A percentile compares a stretch with the other conserved stretches of the same genome.
These are phyloP conservation scores for Alternaria tenuissima DNA, from an alignment of 2,329 filamentous ascomycete species.

Conservation along the genomic window DNA sequence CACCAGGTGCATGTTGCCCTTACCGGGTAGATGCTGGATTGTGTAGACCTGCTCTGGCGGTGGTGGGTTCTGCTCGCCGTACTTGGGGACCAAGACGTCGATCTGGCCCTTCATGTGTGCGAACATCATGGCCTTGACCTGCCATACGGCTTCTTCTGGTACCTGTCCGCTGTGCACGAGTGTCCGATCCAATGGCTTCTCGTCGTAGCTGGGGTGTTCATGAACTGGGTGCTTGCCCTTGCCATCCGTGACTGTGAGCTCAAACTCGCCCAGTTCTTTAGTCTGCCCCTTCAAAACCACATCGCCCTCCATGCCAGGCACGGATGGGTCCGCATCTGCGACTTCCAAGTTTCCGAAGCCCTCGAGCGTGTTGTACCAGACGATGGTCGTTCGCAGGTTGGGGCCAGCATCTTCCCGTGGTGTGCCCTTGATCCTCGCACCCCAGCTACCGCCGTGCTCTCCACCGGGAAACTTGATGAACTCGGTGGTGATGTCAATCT, in stretches of 20 bases:
- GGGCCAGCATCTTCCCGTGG: slow-evolving; percentile 72
- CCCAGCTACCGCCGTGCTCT: slow-evolving; percentile 88
- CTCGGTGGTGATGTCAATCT: slow-evolving; percentile 87
- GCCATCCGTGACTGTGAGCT: slow-evolving; percentile 78
- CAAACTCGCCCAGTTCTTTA: slow-evolving; percentile 78
- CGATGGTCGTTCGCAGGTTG: slow-evolving; percentile 75
- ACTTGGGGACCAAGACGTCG: slow-evolving; percentile 66
- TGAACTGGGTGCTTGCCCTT: slow-evolving; percentile 66
- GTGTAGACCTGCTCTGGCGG: slow-evolving; percentile 88
- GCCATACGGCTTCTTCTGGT: slow-evolving; percentile 78
- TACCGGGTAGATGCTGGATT: slow-evolving; percentile 71
- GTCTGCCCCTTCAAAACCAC: slow-evolving; percentile 77
- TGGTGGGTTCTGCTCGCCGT: slow-evolving; percentile 69
- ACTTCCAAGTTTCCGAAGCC: slow-evolving; percentile 73
- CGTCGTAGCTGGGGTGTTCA: slow-evolving; percentile 69
- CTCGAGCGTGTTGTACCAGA: slow-evolving; percentile 86
- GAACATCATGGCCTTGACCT: slow-evolving; percentile 75
- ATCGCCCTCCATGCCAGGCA: slow-evolving; percentile 64
- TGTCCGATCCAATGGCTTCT: slow-evolving; percentile 78
- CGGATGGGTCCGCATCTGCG: slow-evolving; percentile 57
- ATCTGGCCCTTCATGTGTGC: slow-evolving; percentile 69
- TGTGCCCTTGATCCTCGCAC: slow-evolving; percentile 82
- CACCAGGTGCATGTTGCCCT: slow-evolving; percentile 84
- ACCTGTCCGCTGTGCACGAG: slow-evolving; percentile 75
- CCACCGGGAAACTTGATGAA: slow-evolving; percentile 94